Percentiles rank a stretch among this genome's conserved stretches.
Evolutionary conservation across 495 filamentous ascomycete species (phyloP).

Genomic region (Penicillium pulvis): DNA sequence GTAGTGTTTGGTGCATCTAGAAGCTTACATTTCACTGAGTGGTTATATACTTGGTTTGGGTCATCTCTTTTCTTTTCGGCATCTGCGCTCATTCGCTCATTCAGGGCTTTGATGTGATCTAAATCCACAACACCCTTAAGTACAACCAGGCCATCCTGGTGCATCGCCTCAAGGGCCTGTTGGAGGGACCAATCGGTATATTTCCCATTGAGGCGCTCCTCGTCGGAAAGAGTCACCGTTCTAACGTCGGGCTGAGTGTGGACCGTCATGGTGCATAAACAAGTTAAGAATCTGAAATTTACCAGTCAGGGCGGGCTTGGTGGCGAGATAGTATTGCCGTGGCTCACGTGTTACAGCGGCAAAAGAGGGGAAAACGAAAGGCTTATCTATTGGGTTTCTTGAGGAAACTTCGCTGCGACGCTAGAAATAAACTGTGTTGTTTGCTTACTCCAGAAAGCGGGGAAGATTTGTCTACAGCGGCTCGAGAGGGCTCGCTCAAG

Average conservation of each 20-base stretch:
- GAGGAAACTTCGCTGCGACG: not conserved
- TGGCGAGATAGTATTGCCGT: not conserved
- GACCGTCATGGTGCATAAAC: not conserved
- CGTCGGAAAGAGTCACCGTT: not conserved
- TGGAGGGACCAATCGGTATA: constrained; percentile 1
- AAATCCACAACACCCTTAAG: constrained; percentile 1
- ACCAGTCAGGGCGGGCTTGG: not conserved
- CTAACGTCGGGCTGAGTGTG: not conserved
- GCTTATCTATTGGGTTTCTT: not conserved
- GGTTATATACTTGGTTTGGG: not conserved
- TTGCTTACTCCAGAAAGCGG: not conserved
- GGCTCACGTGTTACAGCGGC: no score
- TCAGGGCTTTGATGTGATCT: constrained; percentile 1
- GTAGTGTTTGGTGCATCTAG: not conserved
- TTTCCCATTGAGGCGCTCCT: not conserved
- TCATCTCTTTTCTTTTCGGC: constrained; percentile 6
- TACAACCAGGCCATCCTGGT: constrained; percentile 2
- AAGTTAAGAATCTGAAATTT: not conserved
- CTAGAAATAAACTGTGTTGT: no score
- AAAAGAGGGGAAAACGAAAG: not conserved
- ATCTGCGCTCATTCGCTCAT: constrained; percentile 2
- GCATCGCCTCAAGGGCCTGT: not conserved
- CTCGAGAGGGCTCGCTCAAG: not conserved
- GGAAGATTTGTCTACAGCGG: not conserved
- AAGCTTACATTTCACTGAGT: constrained; percentile 3